Conservation (phyloP, 2,329 filamentous ascomycete species). For the Phialophora expanda region DNA sequence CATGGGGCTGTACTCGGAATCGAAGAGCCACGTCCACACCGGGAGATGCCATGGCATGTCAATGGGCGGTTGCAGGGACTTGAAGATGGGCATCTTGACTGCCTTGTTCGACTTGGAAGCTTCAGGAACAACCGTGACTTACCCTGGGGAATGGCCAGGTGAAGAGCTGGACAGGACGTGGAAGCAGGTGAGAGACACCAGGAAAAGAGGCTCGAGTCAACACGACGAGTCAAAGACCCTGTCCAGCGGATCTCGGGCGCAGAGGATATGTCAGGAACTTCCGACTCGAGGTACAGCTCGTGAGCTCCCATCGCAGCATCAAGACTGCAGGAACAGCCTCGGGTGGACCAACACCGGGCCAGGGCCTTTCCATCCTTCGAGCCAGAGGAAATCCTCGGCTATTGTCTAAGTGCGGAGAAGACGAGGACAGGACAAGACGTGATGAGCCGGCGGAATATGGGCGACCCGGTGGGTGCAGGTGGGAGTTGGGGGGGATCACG, state of each 20-base stretch:
- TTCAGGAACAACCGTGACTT: background rate
- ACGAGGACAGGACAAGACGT: background rate
- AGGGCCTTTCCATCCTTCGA: background rate
- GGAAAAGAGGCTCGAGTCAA: background rate
- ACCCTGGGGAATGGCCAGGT: background rate
- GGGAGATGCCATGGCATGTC: conserved; percentile 58
- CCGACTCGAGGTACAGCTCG: conserved; percentile 1
- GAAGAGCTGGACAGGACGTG: background rate
- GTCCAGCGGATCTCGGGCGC: background rate
- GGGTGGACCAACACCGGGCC: conserved; percentile 1
- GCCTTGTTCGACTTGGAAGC: background rate
- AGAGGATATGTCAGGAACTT: background rate
- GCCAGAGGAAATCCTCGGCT: conserved; percentile 18
- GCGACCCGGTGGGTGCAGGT: background rate
- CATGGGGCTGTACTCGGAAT: conserved; percentile 59
- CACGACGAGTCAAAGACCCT: background rate
- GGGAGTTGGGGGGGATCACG: background rate
- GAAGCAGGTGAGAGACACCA: background rate
- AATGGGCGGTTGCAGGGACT: conserved; percentile 35
- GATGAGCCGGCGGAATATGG: background rate
- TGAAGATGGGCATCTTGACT: conserved; percentile 38
- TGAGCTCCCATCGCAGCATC: background rate
- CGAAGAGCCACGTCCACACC: conserved; percentile 68
- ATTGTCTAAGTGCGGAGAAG: conserved; percentile 14
- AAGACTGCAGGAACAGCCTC: background rate